phyloP scores from a whole-genome alignment of 2,329 filamentous ascomycete species.

The Epichloe elymi region DNA sequence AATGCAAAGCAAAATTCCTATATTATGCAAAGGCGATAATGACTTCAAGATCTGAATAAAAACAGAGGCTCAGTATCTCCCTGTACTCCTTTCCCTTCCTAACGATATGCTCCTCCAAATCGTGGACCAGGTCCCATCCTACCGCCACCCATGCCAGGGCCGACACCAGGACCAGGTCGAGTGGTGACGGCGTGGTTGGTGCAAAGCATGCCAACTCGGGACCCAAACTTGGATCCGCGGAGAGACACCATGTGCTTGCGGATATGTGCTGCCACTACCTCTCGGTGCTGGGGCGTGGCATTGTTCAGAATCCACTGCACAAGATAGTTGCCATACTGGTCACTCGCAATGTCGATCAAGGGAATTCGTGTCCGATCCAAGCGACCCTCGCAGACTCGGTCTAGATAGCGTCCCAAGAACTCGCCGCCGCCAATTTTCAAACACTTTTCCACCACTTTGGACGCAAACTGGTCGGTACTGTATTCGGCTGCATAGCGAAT shows the following conservation, averaged over 20 bases:
- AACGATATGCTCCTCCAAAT: conserved; percentile 47
- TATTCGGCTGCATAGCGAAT: conserved; percentile 89
- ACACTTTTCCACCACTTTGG: conserved; percentile 98
- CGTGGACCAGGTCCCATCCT: conserved; percentile 42
- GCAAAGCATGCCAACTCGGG: conserved; percentile 96
- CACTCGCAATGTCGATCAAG: conserved; percentile 93
- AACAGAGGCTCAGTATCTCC: not conserved
- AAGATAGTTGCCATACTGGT: conserved; percentile 97
- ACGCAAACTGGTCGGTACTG: conserved; percentile 98
- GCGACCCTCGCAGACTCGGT: conserved; percentile 85
- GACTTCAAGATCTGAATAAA: conserved; percentile 7
- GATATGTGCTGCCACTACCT: conserved; percentile 86
- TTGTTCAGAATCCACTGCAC: conserved; percentile 95
- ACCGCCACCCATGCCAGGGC: conserved; percentile 46
- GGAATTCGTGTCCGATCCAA: conserved; percentile 88
- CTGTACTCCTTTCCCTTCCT: not conserved
- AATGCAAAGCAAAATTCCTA: conserved; percentile 9
- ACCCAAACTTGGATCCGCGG: conserved; percentile 95
- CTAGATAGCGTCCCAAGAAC: conserved; percentile 83
- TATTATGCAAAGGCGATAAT: conserved; percentile 10
- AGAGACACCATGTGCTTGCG: conserved; percentile 99
- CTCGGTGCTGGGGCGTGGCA: conserved; percentile 74
- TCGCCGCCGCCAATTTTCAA: conserved; percentile 89
- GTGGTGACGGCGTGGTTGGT: conserved; percentile 86
- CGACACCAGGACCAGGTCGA: conserved; percentile 72